These are phyloP conservation scores for Ramichloridium luteum DNA, from an alignment of 2,329 filamentous ascomycete species.

Conservation along the genomic window DNA sequence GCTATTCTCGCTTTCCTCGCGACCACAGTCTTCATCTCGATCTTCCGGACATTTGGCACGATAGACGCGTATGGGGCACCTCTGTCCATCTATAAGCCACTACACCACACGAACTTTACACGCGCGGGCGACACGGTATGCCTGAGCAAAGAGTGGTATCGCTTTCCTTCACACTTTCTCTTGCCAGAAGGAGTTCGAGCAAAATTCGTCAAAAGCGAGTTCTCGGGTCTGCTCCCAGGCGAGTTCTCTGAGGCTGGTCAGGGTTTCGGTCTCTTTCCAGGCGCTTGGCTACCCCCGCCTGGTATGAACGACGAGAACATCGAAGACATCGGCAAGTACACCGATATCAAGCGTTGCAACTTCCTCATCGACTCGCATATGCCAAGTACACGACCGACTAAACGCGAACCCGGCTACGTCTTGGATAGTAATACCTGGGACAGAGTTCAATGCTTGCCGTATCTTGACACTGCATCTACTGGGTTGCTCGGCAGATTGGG, in stretches of 20 bases:
- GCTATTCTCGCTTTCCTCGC: conserved; percentile 46
- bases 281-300: conserved; percentile 67
- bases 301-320: conserved; percentile 89
- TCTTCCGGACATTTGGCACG: conserved; percentile 63
- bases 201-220: conserved; percentile 86
- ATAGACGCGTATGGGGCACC: conserved; percentile 77
- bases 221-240: conserved; percentile 76
- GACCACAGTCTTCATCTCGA: conserved; percentile 43
- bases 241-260: conserved; percentile 65
- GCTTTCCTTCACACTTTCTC: conserved; percentile 88
- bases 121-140: conserved; percentile 61
- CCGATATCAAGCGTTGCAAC: conserved; percentile 59
- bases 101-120: conserved; percentile 47
- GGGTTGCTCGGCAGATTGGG: conserved; percentile 61
- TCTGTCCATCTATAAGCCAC: conserved; percentile 53
- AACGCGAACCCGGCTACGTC: conserved; percentile 69
- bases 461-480: conserved; percentile 69
- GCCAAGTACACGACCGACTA: conserved; percentile 45
- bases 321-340: conserved; percentile 80
- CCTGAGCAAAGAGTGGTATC: conserved; percentile 95
- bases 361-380: conserved; percentile 86
- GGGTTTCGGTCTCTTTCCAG: conserved; percentile 60
- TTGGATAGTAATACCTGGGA: conserved; percentile 68
- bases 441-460: conserved; percentile 58
- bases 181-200: conserved; percentile 70